phyloP scores from a whole-genome alignment of 2,329 filamentous ascomycete genomes.

The Alternaria sp. region DNA sequence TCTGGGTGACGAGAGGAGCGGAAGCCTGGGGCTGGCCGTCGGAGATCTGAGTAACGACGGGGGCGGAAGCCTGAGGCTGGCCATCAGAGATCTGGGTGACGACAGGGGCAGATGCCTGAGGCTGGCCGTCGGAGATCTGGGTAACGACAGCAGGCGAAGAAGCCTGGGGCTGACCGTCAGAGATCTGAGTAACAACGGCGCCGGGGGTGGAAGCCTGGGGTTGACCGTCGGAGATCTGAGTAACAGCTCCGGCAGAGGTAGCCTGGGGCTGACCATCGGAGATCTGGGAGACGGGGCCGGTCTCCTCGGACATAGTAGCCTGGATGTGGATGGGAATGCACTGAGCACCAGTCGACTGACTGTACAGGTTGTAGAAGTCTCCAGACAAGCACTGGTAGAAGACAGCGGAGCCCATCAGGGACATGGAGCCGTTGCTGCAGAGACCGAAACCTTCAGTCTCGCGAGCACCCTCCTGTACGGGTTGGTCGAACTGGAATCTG shows the following conservation, averaged over 20 bases:
- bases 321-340: constrained; percentile 59
- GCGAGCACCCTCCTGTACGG: constrained; percentile 69
- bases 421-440: constrained; percentile 72
- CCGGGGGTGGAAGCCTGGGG: constrained; percentile 18
- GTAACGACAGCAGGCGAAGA: constrained; percentile 18
- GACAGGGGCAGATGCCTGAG: constrained; percentile 22
- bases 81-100: constrained; percentile 41
- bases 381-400: constrained; percentile 80
- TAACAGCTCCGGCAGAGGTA: constrained; percentile 19
- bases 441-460: constrained; percentile 76
- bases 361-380: constrained; percentile 83
- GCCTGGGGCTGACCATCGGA: constrained; percentile 39
- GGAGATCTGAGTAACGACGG: constrained; percentile 27
- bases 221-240: constrained; percentile 37
- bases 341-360: constrained; percentile 71
- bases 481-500: constrained; percentile 51
- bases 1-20: constrained; percentile 28
- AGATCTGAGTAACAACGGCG: constrained; percentile 33
- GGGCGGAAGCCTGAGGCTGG: constrained; percentile 27
- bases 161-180: constrained; percentile 39
- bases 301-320: constrained; percentile 14
- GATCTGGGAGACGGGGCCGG: constrained; percentile 34
- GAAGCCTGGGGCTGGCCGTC: constrained; percentile 34
- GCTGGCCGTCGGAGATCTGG: constrained; percentile 35
- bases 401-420: constrained; percentile 65